Evolutionary conservation across 2,329 filamentous ascomycete species (phyloP), one percentile per base, ranked within the genome.

Genomic region (Xylaria sp.): DNA sequence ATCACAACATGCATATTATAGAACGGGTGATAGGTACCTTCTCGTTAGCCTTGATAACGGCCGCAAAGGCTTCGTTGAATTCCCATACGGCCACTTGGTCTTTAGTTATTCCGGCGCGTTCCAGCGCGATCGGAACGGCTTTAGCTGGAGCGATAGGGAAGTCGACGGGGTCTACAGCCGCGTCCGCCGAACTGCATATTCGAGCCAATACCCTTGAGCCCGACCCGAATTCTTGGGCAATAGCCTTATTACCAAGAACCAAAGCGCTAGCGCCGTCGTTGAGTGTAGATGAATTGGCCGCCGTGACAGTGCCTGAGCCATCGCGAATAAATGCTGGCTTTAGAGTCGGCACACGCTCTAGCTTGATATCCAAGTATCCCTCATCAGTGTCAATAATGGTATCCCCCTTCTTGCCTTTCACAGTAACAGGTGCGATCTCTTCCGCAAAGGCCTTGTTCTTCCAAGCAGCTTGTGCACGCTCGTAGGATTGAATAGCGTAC

Each of bases 41-140:
- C 77, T 93, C 91, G 78, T 98, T 98, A 51, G 95, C 94, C 79
- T 96, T 94, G 81, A 98, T 96, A 36, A 98, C 94, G 4, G 93
- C 93, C 33, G 96, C 95, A 79, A 99, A 99, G 0, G 96, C 96
- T 83, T 99, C 96, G 81, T 99, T 99, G 82, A 99, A 97, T 80
- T 98, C 96, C 95, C 96, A 98, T 25, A 98, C 84, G 5, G 95
- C 91, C 55, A 99, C 94, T 80, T 98, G 92, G 56, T 97, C 92
- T 82, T 94, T 94, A 72, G 89, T 93, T 74, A 99, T 94, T 12
- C 95, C 94, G 0, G 96, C 96, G 66, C 94, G 88, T 81, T 94
- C 88, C 60, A 99, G 86, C 12, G 94, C 94, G 75, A 98, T 89
- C 2, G 95, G 94, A 0, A 98, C 95, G 5, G 95, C 95, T 81